Conservation (phyloP, 352 stramenopile genomes). For the Phytophthora fragariaefolia region DNA sequence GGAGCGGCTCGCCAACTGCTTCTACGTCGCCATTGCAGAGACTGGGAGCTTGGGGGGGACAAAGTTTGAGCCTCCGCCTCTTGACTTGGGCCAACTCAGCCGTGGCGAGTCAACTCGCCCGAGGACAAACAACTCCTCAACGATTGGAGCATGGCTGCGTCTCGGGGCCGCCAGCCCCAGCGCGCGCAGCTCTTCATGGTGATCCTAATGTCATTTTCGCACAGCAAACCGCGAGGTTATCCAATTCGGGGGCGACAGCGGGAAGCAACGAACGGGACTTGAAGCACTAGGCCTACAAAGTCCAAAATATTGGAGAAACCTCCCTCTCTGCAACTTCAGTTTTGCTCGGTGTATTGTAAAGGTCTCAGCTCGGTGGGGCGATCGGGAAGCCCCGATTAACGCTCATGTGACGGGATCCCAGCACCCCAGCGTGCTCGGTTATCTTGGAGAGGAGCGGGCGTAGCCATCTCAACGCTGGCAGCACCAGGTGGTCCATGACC, state of each 20-base stretch:
- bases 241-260: constrained; percentile 19
- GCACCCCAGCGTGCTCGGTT: constrained; percentile 12
- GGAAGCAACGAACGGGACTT: constrained; percentile 35
- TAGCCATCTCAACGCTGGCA: constrained; percentile 49
- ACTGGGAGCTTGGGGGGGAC: constrained; percentile 10
- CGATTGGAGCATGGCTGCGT: background rate
- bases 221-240: constrained; percentile 34
- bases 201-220: constrained; percentile 30
- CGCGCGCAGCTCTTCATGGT: constrained; percentile 30
- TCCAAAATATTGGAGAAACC: constrained; percentile 16
- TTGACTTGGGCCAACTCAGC: background rate
- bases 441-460: constrained; percentile 24
- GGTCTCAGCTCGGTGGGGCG: constrained; percentile 24
- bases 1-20: constrained; percentile 26
- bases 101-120: background rate
- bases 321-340: constrained; percentile 19
- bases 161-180: background rate
- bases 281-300: constrained; percentile 20
- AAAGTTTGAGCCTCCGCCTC: constrained; percentile 1
- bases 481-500: constrained; percentile 56
- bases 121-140: background rate
- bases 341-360: constrained; percentile 26
- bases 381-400: constrained; percentile 9
- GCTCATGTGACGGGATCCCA: constrained; percentile 1
- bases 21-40: constrained; percentile 26